phyloP scores from a whole-genome alignment of 805 yeast species.

The Starmerella scarabaei region DNA sequence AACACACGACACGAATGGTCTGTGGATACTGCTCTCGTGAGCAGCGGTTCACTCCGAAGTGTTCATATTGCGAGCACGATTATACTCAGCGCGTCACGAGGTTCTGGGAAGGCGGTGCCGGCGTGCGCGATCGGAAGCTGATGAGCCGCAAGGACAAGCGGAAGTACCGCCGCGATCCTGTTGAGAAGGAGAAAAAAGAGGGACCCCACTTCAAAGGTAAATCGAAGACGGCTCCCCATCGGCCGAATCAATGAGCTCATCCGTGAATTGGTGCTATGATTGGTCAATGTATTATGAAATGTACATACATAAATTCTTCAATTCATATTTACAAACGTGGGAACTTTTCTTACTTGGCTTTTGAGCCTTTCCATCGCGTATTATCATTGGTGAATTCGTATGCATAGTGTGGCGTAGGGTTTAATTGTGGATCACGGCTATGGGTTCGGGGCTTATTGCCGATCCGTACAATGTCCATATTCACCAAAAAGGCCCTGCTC shows the following conservation, averaged over 20 bases:
- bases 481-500: no score
- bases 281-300: neutral
- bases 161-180: conserved; percentile 26
- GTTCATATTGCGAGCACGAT: conserved; percentile 29
- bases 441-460: no score
- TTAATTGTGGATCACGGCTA: no score
- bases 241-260: no score
- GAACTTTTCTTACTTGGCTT: no score
- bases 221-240: conserved; percentile 7
- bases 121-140: conserved; percentile 30
- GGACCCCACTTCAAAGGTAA: conserved; percentile 18
- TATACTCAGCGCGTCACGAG: conserved; percentile 27
- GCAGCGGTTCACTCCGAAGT: conserved; percentile 28
- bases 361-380: no score
- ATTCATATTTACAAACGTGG: no score
- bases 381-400: no score
- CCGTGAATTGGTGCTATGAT: neutral
- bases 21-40: conserved; percentile 34
- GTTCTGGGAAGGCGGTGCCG: conserved; percentile 36
- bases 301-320: no score
- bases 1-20: conserved; percentile 31
- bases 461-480: no score
- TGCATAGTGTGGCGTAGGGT: no score
- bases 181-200: conserved; percentile 9
- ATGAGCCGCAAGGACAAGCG: conserved; percentile 34